Evolutionary conservation across 129 eudicot genomes (phyloP), one percentile per base, ranked within the genome.

Genomic region (Centella asiatica): DNA sequence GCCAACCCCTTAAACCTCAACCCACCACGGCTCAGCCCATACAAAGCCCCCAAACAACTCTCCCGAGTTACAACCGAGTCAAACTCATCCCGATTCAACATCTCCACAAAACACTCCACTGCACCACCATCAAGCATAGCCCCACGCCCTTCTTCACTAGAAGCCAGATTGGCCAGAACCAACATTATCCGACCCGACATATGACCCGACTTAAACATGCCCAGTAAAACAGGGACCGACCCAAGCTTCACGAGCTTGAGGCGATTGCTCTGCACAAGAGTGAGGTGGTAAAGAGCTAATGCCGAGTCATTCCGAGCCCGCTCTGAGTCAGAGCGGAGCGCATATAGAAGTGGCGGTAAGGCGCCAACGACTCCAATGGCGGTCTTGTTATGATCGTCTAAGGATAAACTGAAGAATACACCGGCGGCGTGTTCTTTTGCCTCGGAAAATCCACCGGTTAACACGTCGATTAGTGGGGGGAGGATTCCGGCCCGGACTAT

Each of bases 361-460:
- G 90, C 95, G 15, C 97, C 97, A 11, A 89, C 60, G 8, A 89
- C 97, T 0, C 97, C 97, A 0, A 89, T 80, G 3, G 97, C 97
- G 0, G 97, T 89, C 62, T 89, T 89, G 76, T 89, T 89, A 65
- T 72, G 90, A 50, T 89, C 83, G 17, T 85, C 94, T 2, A 89
- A 81, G 0, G 97, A 78, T 22, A 89, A 63, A 37, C 97, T 89
- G 68, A 89, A 89, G 37, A 89, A 51, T 19, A 87, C 97, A 1
- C 97, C 95, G 17, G 90, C 86, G 8, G 95, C 97, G 26, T 89
- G 97, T 67, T 82, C 97, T 74, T 80, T 95, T 12, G 95, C 81
- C 60, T 85, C 97, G 0, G 79, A 72, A 50, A 62, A 82, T 23
- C 97, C 94, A 0, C 85, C 77, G 57, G 65, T 66, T 31, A 89